A percentile compares a stretch with the other conserved stretches of the same genome.
These are phyloP conservation scores for Candida sonorensis DNA, from an alignment of 805 yeast species.

Conservation along the genomic window DNA sequence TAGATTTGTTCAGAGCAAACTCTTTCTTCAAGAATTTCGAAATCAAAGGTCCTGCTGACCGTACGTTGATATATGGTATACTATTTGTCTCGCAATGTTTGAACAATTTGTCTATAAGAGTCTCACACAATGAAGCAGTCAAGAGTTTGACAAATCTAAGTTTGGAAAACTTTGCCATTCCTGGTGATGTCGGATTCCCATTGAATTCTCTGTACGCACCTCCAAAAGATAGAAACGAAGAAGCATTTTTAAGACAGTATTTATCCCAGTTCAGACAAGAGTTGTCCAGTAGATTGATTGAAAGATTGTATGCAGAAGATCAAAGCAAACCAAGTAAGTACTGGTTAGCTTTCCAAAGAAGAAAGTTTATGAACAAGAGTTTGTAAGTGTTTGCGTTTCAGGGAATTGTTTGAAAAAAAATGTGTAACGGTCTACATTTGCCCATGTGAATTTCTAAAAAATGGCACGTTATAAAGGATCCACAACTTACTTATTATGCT, in stretches of 20 bases:
- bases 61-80: conserved; percentile 90
- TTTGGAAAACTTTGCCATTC: conserved; percentile 80
- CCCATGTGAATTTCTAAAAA: too few relatives aligned
- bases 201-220: conserved; percentile 72
- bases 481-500: too few relatives aligned
- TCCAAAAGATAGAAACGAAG: conserved; percentile 67
- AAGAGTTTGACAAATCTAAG: conserved; percentile 76
- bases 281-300: conserved; percentile 71
- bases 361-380: conserved; percentile 92
- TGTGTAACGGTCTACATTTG: too few relatives aligned
- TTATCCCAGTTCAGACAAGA: conserved; percentile 94
- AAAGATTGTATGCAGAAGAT: conserved; percentile 60
- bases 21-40: conserved; percentile 96
- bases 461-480: too few relatives aligned
- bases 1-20: conserved; percentile 92
- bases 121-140: conserved; percentile 52
- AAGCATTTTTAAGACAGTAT: conserved; percentile 73
- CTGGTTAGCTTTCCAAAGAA: conserved; percentile 95
- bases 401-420: too few relatives aligned
- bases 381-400: too few relatives aligned
- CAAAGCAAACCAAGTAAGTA: conserved; percentile 67
- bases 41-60: conserved; percentile 91
- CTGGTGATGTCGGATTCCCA: conserved; percentile 95
- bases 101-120: conserved; percentile 44
- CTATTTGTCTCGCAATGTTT: conserved; percentile 83